Conservation (phyloP, 768 basidiomycete species). For the Auricularia heimuer region DNA sequence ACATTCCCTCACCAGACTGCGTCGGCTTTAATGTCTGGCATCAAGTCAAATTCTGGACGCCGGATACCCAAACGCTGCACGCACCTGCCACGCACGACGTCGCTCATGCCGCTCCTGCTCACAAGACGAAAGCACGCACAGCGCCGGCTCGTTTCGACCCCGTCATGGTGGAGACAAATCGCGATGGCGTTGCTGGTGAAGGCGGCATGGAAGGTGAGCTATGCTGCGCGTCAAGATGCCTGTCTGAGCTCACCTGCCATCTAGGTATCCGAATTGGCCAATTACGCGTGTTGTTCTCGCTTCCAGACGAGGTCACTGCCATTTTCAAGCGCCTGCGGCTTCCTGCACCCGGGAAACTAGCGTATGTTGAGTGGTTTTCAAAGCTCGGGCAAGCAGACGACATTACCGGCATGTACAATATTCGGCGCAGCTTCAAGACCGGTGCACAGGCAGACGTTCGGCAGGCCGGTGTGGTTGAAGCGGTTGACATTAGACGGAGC, state of each 20-base stretch:
- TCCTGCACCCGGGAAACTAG: not conserved
- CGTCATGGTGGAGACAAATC: not conserved
- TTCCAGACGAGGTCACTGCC: not conserved
- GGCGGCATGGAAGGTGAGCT: not conserved
- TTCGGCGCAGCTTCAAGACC: not conserved
- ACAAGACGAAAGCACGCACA: not conserved
- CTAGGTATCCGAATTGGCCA: not conserved
- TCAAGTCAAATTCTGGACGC: not conserved
- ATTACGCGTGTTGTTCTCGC: not conserved
- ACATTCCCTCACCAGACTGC: not conserved
- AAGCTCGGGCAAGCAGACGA: not conserved
- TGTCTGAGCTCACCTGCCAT: not conserved
- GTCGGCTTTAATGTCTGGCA: not conserved
- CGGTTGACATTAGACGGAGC: not conserved
- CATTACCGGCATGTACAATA: not conserved
- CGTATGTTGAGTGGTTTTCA: not conserved
- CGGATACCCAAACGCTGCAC: slow-evolving; percentile 13
- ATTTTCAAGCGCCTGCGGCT: not conserved
- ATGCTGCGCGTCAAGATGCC: not conserved
- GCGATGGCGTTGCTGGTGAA: not conserved
- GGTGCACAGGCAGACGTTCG: not conserved
- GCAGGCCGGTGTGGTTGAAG: not conserved
- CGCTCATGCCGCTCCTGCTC: not conserved
- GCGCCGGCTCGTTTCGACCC: not conserved
- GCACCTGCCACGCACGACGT: not conserved